A percentile compares a stretch with the other conserved stretches of the same genome.
Evolutionary conservation across 169 alveolate species (phyloP).

Genomic region (Eimeria tenella): DNA sequence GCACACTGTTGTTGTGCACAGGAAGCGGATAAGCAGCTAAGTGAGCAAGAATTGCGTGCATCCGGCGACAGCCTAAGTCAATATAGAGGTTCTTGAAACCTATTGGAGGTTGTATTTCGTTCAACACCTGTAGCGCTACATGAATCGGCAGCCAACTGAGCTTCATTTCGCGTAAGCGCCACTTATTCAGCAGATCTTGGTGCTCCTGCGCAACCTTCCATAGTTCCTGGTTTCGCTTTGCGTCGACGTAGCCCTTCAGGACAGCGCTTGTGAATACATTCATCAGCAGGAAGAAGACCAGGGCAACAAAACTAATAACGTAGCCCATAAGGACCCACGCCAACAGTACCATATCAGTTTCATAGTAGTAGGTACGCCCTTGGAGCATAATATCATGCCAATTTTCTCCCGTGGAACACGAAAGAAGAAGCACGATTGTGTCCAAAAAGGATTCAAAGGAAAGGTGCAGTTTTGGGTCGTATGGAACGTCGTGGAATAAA

Average conservation of each 20-base stretch:
- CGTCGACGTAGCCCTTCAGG: slow-evolving; percentile 75
- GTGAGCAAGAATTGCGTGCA: slow-evolving; percentile 55
- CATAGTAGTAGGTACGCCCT: slow-evolving; percentile 49
- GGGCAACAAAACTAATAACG: slow-evolving; percentile 54
- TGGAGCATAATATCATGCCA: slow-evolving; percentile 76
- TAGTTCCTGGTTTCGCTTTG: slow-evolving; percentile 64
- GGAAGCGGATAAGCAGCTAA: slow-evolving; percentile 72
- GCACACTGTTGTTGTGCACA: slow-evolving; percentile 67
- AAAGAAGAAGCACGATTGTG: slow-evolving; percentile 48
- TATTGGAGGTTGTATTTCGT: slow-evolving; percentile 47
- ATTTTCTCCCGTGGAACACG: slow-evolving; percentile 75
- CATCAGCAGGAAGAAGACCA: slow-evolving; percentile 72
- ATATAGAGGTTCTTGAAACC: slow-evolving; percentile 60
- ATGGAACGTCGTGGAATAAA: slow-evolving; percentile 58
- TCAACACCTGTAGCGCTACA: slow-evolving; percentile 55
- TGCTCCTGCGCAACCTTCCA: slow-evolving; percentile 77
- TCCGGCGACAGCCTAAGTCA: slow-evolving; percentile 52
- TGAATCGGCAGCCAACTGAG: slow-evolving; percentile 74
- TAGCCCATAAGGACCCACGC: slow-evolving; percentile 25
- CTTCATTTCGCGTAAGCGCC: slow-evolving; percentile 73
- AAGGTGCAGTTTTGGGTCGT: slow-evolving; percentile 17
- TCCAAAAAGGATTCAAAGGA: slow-evolving; percentile 30
- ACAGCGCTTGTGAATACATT: slow-evolving; percentile 75
- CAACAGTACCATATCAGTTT: not conserved
- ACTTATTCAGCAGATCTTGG: slow-evolving; percentile 56